phyloP scores from a whole-genome alignment of 192 early-diverging fungal species.

The Coemansia sp. region DNA sequence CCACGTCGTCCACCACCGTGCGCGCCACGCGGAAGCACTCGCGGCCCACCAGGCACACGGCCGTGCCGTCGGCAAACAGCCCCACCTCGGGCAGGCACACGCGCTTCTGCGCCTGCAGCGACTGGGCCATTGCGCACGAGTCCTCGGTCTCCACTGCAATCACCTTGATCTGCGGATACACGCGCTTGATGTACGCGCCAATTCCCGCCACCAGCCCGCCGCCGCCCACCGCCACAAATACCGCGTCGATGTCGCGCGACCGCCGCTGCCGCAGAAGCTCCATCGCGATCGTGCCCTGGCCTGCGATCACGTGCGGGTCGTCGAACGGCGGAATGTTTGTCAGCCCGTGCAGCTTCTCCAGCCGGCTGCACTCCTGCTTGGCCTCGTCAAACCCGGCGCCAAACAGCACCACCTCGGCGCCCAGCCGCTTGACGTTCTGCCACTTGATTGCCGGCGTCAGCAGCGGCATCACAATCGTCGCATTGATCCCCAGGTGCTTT shows the following conservation, averaged over 20 bases:
- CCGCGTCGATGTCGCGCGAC: conserved; percentile 67
- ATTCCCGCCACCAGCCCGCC: conserved; percentile 93
- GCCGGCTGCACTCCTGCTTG: conserved; percentile 75
- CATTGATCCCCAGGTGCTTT: conserved; percentile 83
- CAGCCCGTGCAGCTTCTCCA: conserved; percentile 64
- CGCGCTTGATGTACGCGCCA: conserved; percentile 87
- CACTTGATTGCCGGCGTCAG: conserved; percentile 79
- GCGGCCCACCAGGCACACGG: conserved; percentile 85
- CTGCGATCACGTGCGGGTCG: conserved; percentile 98
- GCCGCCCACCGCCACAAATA: conserved; percentile 91
- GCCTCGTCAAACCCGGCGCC: conserved; percentile 96
- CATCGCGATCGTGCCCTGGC: conserved; percentile 93
- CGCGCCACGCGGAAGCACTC: conserved; percentile 81
- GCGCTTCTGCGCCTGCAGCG: conserved; percentile 63
- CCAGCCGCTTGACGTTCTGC: conserved; percentile 84
- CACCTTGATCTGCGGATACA: conserved; percentile 82
- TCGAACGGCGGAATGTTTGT: conserved; percentile 97
- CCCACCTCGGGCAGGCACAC: conserved; percentile 75
- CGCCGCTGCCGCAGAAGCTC: conserved; percentile 71
- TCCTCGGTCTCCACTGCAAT: conserved; percentile 91
- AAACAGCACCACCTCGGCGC: conserved; percentile 82
- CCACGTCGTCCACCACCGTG: conserved; percentile 82
- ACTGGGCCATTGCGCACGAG: conserved; percentile 83
- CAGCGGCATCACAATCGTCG: conserved; percentile 97
- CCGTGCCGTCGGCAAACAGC: conserved; percentile 96